Evolutionary conservation across 352 stramenopile genomes (phyloP).

Genomic region (Pseudoperonospora humuli): DNA sequence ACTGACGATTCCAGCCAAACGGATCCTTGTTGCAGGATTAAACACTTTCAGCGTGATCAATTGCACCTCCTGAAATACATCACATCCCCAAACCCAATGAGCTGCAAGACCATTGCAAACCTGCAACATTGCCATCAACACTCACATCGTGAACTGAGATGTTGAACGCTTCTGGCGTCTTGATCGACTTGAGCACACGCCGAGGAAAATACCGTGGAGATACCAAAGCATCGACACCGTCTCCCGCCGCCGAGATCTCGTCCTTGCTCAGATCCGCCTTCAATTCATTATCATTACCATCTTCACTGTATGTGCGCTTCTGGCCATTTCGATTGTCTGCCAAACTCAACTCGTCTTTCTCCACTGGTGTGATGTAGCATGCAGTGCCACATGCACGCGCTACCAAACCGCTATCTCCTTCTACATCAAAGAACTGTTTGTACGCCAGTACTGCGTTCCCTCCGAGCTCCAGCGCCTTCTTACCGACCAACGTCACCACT

Average conservation of each 20-base stretch:
- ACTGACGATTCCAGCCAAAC: constrained; percentile 79
- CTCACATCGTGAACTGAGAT: constrained; percentile 71
- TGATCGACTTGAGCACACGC: constrained; percentile 41
- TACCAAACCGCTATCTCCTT: constrained; percentile 97
- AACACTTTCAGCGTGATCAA: constrained; percentile 93
- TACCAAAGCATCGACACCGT: constrained; percentile 28
- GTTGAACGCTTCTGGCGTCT: constrained; percentile 54
- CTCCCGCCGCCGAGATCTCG: constrained; percentile 10
- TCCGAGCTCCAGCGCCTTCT: constrained; percentile 94
- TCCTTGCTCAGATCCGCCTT: constrained; percentile 28
- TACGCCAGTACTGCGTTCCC: constrained; percentile 98
- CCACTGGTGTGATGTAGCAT: constrained; percentile 64
- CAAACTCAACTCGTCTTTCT: constrained; percentile 33
- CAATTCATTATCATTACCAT: constrained; percentile 26
- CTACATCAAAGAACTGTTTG: constrained; percentile 97
- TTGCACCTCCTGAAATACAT: constrained; percentile 80
- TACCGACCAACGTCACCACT: constrained; percentile 85
- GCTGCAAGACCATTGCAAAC: background rate
- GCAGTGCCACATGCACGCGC: constrained; percentile 93
- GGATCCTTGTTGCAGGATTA: constrained; percentile 63
- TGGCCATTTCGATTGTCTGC: constrained; percentile 13
- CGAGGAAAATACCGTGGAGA: constrained; percentile 48
- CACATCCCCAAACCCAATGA: background rate
- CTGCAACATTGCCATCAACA: background rate
- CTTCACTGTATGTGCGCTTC: constrained; percentile 29